These are phyloP conservation scores for Groenewaldozyma sp. DNA, from an alignment of 1,139 yeast species.

Conservation along the genomic window DNA sequence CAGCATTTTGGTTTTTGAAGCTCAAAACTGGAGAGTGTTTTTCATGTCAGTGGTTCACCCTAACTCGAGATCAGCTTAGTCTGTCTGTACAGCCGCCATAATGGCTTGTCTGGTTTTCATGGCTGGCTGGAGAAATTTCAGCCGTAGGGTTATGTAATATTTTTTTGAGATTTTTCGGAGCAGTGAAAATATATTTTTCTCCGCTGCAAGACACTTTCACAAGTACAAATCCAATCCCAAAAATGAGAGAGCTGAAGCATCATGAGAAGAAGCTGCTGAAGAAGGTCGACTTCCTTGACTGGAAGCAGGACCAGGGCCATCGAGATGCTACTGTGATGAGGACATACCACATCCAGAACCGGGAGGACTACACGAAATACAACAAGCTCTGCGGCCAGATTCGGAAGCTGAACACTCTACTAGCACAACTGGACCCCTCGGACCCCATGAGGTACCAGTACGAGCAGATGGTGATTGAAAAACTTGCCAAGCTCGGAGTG, in stretches of 20 bases:
- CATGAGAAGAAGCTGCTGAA: constrained; percentile 92
- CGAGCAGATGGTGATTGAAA: constrained; percentile 78
- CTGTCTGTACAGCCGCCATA: too few species aligned
- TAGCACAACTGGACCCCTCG: constrained; percentile 73
- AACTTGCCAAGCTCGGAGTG: constrained; percentile 80
- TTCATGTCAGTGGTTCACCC: too few species aligned
- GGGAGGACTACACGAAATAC: constrained; percentile 93
- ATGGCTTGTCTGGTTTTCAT: too few species aligned
- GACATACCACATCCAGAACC: constrained; percentile 82
- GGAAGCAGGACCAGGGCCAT: constrained; percentile 95
- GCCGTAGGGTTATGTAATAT: not conserved
- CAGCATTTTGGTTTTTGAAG: not conserved
- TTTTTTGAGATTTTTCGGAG: too few species aligned
- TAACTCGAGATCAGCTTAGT: too few species aligned
- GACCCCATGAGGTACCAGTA: constrained; percentile 84
- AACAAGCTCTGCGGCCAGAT: constrained; percentile 87
- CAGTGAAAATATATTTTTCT: too few species aligned
- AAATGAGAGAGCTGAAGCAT: constrained; percentile 71
- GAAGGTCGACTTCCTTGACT: constrained; percentile 93
- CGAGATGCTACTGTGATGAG: constrained; percentile 94
- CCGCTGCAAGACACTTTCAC: too few species aligned
- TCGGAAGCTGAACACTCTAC: constrained; percentile 74
- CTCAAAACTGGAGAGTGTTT: constrained; percentile 1
- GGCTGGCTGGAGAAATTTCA: not conserved
- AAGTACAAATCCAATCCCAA: too few species aligned